Evolutionary conservation across 306 rosid species (phyloP).

Genomic region (Myrica gale): DNA sequence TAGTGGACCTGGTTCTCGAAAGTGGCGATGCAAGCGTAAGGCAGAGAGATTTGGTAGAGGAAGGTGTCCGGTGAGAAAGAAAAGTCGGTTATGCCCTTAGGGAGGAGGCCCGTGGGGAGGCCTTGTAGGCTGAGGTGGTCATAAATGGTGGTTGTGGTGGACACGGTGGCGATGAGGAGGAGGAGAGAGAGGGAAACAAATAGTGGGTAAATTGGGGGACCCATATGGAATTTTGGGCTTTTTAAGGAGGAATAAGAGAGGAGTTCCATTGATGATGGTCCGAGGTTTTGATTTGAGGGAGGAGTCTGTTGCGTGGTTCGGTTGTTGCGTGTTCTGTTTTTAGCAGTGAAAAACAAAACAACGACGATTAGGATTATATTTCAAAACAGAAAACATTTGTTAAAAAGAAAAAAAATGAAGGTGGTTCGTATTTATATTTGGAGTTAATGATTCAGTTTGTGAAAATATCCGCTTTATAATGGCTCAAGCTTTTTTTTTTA

Average conservation of each 20-base stretch:
- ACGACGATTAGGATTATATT: too few relatives aligned
- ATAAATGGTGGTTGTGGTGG: conserved; percentile 46
- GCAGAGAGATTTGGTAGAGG: conserved; percentile 51
- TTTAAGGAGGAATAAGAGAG: background rate
- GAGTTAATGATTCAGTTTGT: too few relatives aligned
- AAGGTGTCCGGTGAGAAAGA: conserved; percentile 42
- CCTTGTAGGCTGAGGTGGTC: conserved; percentile 61
- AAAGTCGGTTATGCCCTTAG: conserved; percentile 59
- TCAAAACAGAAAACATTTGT: too few relatives aligned
- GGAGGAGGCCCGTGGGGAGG: conserved; percentile 83
- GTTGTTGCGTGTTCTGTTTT: background rate
- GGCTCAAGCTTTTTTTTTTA: too few relatives aligned
- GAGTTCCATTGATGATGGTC: background rate
- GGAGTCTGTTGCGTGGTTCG: background rate
- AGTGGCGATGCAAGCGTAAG: conserved; percentile 73
- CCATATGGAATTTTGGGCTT: conserved; percentile 20
- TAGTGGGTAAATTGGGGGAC: conserved; percentile 5
- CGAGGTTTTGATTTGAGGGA: background rate
- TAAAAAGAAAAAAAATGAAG: too few relatives aligned
- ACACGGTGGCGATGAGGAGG: conserved; percentile 8
- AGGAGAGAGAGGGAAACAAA: conserved; percentile 16
- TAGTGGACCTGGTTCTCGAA: conserved; percentile 86
- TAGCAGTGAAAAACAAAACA: background rate
- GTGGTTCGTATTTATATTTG: too few relatives aligned
- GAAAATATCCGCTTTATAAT: too few relatives aligned